Percentiles rank a stretch among this genome's conserved stretches.
Evolutionary conservation across 148 eudicot genomes (phyloP).

Genomic region (Pouteria glomerata): DNA sequence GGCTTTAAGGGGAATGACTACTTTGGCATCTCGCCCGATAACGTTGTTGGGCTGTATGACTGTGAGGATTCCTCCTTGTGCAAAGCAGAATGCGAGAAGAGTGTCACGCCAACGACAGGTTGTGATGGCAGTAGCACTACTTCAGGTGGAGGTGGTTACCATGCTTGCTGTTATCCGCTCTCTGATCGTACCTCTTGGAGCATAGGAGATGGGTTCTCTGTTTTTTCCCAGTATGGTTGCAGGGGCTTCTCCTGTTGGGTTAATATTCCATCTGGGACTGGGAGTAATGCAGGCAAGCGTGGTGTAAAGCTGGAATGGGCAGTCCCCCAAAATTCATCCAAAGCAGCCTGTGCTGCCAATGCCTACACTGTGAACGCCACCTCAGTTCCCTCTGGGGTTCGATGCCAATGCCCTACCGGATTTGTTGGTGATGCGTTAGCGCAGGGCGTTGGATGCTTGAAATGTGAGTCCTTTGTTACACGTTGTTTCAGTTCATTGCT

Average conservation of each 20-base stretch:
- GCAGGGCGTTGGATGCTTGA: conserved; percentile 53
- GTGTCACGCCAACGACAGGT: background rate
- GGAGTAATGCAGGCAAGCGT: conserved; percentile 33
- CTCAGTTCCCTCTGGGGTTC: conserved; percentile 46
- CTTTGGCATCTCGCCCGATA: conserved; percentile 66
- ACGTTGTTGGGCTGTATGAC: conserved; percentile 65
- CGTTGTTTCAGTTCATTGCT: too few species aligned
- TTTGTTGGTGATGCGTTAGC: conserved; percentile 70
- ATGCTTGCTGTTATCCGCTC: conserved; percentile 69
- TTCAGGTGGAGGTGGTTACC: conserved; percentile 19
- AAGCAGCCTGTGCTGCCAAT: conserved; percentile 42
- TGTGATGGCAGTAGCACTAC: too few species aligned
- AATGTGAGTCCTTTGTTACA: too few species aligned
- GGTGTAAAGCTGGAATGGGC: conserved; percentile 90
- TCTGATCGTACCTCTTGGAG: conserved; percentile 55
- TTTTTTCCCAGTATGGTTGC: conserved; percentile 61
- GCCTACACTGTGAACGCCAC: conserved; percentile 55
- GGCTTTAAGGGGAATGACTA: conserved; percentile 38
- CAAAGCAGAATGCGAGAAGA: conserved; percentile 50
- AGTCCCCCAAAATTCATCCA: conserved; percentile 37
- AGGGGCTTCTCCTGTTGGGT: conserved; percentile 83
- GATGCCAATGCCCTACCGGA: conserved; percentile 71
- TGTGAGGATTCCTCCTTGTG: conserved; percentile 83
- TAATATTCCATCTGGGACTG: too few species aligned
- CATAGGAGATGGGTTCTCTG: conserved; percentile 39